Conservation (phyloP, 2,329 filamentous ascomycete species). For the Fusarium neocosmosporiellum region DNA sequence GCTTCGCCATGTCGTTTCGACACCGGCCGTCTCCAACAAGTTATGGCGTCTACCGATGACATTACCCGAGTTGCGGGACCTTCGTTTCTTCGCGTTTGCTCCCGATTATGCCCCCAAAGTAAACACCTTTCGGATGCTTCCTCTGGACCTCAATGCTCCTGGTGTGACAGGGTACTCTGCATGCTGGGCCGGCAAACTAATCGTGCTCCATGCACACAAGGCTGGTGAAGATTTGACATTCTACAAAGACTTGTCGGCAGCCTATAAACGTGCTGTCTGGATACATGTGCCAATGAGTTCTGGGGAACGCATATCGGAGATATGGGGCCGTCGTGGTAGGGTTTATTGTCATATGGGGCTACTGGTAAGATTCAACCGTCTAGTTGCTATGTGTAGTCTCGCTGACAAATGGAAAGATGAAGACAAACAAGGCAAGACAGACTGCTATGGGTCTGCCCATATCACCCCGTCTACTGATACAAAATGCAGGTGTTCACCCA, state of each 20-base stretch:
- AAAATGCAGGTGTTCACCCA: neutral
- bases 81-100: neutral
- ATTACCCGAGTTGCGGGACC: neutral
- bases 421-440: neutral
- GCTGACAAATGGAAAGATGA: neutral
- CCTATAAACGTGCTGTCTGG: neutral
- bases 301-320: neutral
- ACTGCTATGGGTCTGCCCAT: neutral
- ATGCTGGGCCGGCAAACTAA: neutral
- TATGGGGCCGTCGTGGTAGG: neutral
- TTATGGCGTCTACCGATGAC: neutral
- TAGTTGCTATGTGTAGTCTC: neutral
- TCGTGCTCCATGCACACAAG: neutral
- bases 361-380: neutral
- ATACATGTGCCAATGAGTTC: neutral
- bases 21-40: neutral
- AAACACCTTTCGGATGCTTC: neutral
- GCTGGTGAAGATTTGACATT: neutral
- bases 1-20: neutral
- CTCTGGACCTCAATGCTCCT: neutral
- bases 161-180: neutral
- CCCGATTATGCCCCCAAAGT: neutral
- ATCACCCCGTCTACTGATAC: neutral
- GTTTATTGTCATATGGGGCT: neutral
- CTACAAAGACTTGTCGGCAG: neutral